phyloP scores from a whole-genome alignment of 2,329 filamentous ascomycete species.

The Dothideomycetes sp. region DNA sequence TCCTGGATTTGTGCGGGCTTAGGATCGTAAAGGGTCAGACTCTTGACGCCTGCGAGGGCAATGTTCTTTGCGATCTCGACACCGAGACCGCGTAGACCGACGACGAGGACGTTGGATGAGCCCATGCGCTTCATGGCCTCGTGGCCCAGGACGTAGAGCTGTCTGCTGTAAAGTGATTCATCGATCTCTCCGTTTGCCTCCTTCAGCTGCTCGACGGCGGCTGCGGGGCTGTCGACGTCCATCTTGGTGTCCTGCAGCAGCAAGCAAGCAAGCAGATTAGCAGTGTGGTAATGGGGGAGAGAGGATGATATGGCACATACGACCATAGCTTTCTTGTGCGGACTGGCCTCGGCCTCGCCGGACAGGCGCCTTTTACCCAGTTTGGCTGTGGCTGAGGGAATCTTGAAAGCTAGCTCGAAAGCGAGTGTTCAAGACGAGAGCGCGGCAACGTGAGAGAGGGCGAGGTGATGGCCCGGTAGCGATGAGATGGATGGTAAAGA shows the following conservation, averaged over 20 bases:
- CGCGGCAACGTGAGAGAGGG: background rate
- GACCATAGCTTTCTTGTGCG: conserved; percentile 46
- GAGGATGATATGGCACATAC: too few relatives aligned
- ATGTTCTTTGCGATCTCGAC: conserved; percentile 99
- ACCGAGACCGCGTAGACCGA: conserved; percentile 86
- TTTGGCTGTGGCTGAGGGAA: conserved; percentile 25
- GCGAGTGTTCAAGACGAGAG: conserved; percentile 1
- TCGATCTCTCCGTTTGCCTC: conserved; percentile 53
- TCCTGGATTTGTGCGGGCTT: conserved; percentile 75
- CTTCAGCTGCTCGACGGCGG: conserved; percentile 52
- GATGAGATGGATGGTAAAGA: too few relatives aligned
- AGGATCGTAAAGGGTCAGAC: conserved; percentile 85
- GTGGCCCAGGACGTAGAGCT: conserved; percentile 64
- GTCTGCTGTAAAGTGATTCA: conserved; percentile 58
- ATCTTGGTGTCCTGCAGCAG: conserved; percentile 44
- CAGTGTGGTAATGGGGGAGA: conserved; percentile 16
- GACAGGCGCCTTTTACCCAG: conserved; percentile 46
- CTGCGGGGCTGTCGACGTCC: conserved; percentile 52
- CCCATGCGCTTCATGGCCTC: conserved; percentile 98
- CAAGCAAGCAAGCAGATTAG: background rate
- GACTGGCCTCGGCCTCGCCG: conserved; percentile 35
- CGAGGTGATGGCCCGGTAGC: too few relatives aligned
- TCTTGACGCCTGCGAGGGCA: conserved; percentile 95
- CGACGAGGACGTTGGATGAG: conserved; percentile 85
- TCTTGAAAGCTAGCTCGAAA: conserved; percentile 7